These are phyloP conservation scores for Rhodotorula diobovata DNA, from an alignment of 768 basidiomycete genomes.

Conservation along the genomic window DNA sequence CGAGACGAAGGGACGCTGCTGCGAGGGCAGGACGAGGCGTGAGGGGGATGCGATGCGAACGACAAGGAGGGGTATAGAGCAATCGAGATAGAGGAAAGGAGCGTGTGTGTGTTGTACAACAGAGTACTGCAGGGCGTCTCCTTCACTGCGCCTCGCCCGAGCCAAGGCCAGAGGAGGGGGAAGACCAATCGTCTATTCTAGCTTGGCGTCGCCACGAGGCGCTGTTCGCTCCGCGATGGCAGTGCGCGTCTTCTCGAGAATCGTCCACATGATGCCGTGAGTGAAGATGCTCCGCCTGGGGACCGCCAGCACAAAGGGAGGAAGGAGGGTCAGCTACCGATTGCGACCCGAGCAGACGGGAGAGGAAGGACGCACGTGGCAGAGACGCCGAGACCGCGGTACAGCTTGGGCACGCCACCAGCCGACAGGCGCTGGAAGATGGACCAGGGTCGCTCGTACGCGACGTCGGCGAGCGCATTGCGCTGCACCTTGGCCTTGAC, in stretches of 20 bases:
- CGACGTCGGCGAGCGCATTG: conserved; percentile 37
- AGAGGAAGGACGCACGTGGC: conserved; percentile 65
- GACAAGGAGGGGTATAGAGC: not conserved
- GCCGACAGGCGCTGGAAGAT: conserved; percentile 53
- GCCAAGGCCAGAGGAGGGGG: not conserved
- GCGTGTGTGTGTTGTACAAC: not conserved
- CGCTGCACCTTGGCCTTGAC: conserved; percentile 43
- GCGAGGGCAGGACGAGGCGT: not conserved
- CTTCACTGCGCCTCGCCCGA: too few relatives aligned
- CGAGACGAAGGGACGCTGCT: too few relatives aligned
- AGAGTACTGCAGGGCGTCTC: not conserved
- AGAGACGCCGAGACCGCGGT: conserved; percentile 89
- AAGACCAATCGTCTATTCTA: conserved; percentile 2
- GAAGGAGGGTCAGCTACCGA: too few relatives aligned
- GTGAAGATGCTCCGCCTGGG: conserved; percentile 3
- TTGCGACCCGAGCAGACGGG: not conserved
- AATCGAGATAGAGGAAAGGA: not conserved
- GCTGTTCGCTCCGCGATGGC: not conserved
- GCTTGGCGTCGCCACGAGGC: not conserved
- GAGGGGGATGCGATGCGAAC: not conserved
- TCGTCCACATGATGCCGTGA: conserved; percentile 19
- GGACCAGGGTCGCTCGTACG: conserved; percentile 26
- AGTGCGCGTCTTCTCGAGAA: conserved; percentile 23
- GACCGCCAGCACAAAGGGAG: too few relatives aligned
- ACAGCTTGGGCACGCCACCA: conserved; percentile 74